These are phyloP conservation scores for Trichopus zeylanicus DNA, from an alignment of 116 monocot genomes.

Conservation along the genomic window DNA sequence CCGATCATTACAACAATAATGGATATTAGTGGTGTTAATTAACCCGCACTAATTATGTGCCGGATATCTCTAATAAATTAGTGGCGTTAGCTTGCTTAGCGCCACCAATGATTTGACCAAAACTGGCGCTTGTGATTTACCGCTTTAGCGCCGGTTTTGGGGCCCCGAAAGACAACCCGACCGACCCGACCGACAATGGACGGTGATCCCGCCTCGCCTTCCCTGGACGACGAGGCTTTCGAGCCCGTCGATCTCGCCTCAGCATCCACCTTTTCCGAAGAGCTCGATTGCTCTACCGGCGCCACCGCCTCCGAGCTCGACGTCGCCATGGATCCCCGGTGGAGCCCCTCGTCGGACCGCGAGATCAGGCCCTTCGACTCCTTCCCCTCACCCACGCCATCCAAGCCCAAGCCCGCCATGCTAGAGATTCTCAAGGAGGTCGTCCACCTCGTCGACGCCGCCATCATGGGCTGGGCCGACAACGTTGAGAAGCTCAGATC, in stretches of 20 bases:
- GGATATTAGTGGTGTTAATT: no score
- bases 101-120: no score
- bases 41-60: no score
- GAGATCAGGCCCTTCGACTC: constrained; percentile 20
- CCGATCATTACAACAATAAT: no score
- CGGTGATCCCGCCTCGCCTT: neutral
- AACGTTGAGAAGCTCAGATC: constrained; percentile 33
- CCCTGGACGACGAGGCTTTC: constrained; percentile 42
- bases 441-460: constrained; percentile 69
- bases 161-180: no score
- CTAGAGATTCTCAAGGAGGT: constrained; percentile 61
- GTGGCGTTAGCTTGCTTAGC: no score
- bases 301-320: constrained; percentile 12
- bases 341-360: constrained; percentile 3
- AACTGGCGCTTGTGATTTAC: no score
- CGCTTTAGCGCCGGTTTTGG: no score
- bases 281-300: constrained; percentile 22
- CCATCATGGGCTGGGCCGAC: constrained; percentile 63
- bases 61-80: no score
- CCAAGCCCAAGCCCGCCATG: constrained; percentile 35
- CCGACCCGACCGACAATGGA: constrained; percentile 54
- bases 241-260: constrained; percentile 46
- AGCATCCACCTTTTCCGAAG: constrained; percentile 15
- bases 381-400: constrained; percentile 22
- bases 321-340: constrained; percentile 11